Conservation (phyloP, 371 early-diverging fungal genomes). For the Rhizomucor miehei region DNA sequence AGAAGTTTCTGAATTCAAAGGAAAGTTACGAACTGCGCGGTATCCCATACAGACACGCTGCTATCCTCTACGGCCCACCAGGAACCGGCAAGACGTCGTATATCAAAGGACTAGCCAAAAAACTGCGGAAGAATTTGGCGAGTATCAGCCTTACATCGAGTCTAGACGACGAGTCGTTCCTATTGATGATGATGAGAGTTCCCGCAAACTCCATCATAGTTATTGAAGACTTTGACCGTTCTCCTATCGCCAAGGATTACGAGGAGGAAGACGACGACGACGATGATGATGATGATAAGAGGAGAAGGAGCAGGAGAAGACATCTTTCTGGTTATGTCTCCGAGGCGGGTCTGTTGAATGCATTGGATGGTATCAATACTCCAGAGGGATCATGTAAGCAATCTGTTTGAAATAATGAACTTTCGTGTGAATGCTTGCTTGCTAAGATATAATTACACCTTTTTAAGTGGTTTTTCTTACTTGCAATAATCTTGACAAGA, state of each 20-base stretch:
- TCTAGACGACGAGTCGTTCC: slow-evolving; percentile 27
- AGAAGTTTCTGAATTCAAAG: slow-evolving; percentile 25
- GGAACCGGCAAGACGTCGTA: slow-evolving; percentile 68
- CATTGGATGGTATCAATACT: slow-evolving; percentile 92
- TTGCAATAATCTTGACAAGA: slow-evolving; percentile 86
- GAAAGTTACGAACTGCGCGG: slow-evolving; percentile 86
- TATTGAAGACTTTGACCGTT: slow-evolving; percentile 48
- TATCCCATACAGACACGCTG: slow-evolving; percentile 92
- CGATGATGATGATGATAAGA: slow-evolving; percentile 42
- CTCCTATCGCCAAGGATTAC: slow-evolving; percentile 27
- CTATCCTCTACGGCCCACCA: slow-evolving; percentile 60
- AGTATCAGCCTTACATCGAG: slow-evolving; percentile 24
- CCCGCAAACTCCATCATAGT: slow-evolving; percentile 34
- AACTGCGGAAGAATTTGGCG: slow-evolving; percentile 28
- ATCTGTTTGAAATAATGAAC: background rate
- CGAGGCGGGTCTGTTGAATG: slow-evolving; percentile 93
- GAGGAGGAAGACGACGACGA: slow-evolving; percentile 18
- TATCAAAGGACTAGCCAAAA: slow-evolving; percentile 66
- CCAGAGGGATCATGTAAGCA: slow-evolving; percentile 46
- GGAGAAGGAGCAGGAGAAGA: slow-evolving; percentile 44
- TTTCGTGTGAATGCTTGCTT: background rate
- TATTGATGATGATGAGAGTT: slow-evolving; percentile 17
- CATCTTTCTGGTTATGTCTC: slow-evolving; percentile 52
- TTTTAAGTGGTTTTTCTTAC: slow-evolving; percentile 82
- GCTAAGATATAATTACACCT: background rate